Conservation (phyloP, 2,329 filamentous ascomycete species). For the Aureobasidium vineae region DNA sequence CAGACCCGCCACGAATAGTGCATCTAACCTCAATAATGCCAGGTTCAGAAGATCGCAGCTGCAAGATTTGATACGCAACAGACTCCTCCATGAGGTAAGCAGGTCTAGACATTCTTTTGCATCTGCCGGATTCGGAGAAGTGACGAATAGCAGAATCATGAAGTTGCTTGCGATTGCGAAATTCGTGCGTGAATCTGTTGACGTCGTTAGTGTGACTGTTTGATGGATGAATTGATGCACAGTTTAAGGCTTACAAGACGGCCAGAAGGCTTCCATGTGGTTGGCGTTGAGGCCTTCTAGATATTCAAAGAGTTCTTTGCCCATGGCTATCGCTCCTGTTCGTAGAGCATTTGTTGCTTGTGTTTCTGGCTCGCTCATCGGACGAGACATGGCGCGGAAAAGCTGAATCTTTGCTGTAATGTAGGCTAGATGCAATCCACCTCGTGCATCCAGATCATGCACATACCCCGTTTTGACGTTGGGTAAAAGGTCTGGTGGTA, state of each 20-base stretch:
- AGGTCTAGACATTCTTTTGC: conserved; percentile 37
- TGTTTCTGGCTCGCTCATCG: conserved; percentile 35
- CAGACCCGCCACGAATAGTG: conserved; percentile 36
- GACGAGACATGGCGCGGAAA: conserved; percentile 52
- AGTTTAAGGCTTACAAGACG: conserved; percentile 34
- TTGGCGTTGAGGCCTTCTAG: conserved; percentile 35
- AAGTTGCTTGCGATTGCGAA: conserved; percentile 40
- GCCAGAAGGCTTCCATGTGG: conserved; percentile 40
- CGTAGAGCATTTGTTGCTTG: conserved; percentile 36
- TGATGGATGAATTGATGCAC: background rate
- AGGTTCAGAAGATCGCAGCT: conserved; percentile 40
- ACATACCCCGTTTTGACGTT: conserved; percentile 8
- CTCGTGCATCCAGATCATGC: conserved; percentile 47
- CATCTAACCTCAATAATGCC: conserved; percentile 37
- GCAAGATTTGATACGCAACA: conserved; percentile 37
- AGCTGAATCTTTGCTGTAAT: conserved; percentile 54
- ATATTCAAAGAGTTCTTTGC: conserved; percentile 37
- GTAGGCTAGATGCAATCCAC: conserved; percentile 53
- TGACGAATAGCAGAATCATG: conserved; percentile 38
- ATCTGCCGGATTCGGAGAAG: conserved; percentile 34
- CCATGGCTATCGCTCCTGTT: conserved; percentile 37
- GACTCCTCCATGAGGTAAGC: conserved; percentile 36
- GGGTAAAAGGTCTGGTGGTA: conserved; percentile 32
- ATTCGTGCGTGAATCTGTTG: conserved; percentile 38
- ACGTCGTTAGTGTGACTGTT: conserved; percentile 3